phyloP scores from a whole-genome alignment of 2,329 filamentous ascomycete genomes.

The Aurifilum marmelostoma region DNA sequence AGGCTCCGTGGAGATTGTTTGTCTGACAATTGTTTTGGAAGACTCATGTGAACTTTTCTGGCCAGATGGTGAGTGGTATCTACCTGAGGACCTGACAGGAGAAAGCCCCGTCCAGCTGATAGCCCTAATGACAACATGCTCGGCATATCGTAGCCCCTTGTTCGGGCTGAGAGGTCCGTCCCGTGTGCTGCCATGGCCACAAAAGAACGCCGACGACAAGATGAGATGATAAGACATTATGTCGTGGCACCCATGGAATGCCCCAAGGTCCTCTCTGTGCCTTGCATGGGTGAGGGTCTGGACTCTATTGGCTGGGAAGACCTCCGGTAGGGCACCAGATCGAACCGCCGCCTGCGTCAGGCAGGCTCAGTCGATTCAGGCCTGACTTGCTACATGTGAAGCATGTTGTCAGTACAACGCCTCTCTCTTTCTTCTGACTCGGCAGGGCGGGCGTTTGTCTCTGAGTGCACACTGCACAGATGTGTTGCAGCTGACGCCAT shows the following conservation, averaged over 20 bases:
- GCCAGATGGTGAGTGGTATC: not conserved
- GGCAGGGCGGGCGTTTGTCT: not conserved
- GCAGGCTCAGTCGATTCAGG: not conserved
- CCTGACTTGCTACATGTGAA: not conserved
- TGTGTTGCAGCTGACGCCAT: not conserved
- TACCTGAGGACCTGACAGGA: not conserved
- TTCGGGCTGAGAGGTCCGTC: too few relatives aligned
- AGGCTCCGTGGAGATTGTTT: too few relatives aligned
- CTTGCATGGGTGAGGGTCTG: not conserved
- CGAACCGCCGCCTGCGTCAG: not conserved
- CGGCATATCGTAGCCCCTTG: not conserved
- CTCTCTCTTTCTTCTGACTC: not conserved
- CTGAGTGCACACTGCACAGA: not conserved
- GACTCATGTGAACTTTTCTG: too few relatives aligned
- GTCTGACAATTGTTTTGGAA: not conserved
- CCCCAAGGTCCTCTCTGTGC: not conserved
- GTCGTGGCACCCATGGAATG: not conserved
- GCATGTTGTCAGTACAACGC: not conserved
- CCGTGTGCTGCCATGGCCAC: too few relatives aligned
- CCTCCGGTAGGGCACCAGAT: not conserved
- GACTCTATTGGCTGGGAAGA: not conserved
- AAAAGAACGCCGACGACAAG: not conserved
- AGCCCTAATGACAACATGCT: not conserved
- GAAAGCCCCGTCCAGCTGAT: not conserved
- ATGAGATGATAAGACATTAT: not conserved